Conservation (phyloP, 495 filamentous ascomycete species). For the Hypoxylon fuscum region DNA sequence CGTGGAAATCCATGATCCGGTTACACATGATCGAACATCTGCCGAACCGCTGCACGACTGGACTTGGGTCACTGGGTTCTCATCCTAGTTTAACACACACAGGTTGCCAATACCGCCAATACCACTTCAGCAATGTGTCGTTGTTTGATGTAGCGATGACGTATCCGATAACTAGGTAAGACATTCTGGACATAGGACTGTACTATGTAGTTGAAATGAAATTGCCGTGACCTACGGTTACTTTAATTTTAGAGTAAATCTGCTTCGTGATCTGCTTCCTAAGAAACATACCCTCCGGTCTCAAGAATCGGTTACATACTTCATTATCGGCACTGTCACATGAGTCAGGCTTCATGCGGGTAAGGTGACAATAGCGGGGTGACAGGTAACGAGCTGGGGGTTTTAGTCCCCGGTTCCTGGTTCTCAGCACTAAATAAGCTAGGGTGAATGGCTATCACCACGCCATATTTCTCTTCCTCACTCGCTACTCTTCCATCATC, state of each 20-base stretch:
- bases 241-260: too few species aligned
- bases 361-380: conserved; percentile 20
- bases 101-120: too few species aligned
- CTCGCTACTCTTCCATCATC: background rate
- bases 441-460: background rate
- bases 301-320: background rate
- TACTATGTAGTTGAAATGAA: too few species aligned
- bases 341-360: conserved; percentile 21
- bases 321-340: conserved; percentile 17
- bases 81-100: too few species aligned
- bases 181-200: too few species aligned
- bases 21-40: background rate
- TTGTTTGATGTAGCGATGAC: too few species aligned
- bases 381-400: conserved; percentile 6
- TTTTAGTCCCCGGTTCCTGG: conserved; percentile 9
- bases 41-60: background rate
- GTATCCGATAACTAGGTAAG: too few species aligned
- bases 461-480: background rate
- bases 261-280: too few species aligned
- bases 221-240: too few species aligned
- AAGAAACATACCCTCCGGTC: background rate
- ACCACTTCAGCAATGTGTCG: too few species aligned
- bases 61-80: background rate
- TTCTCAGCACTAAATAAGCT: background rate
- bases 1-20: background rate